Conservation (phyloP, 225 moss, liverwort and hornwort genomes). For the Ulota crispa region DNA sequence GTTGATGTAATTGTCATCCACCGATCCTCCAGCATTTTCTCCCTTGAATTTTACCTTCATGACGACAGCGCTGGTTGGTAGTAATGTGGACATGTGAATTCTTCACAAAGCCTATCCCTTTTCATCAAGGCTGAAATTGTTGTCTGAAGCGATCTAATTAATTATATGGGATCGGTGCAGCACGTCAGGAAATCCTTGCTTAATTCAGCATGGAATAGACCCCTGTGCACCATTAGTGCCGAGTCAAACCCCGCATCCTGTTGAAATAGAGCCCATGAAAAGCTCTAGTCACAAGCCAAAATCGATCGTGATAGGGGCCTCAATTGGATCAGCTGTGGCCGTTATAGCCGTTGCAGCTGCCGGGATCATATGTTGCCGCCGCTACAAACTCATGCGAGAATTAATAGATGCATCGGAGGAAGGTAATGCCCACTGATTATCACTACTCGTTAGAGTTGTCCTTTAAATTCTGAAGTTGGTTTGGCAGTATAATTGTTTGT, state of each 20-base stretch:
- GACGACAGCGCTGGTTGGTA: background rate
- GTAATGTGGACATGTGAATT: background rate
- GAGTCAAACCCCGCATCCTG: slow-evolving; percentile 12
- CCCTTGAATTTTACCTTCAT: slow-evolving; percentile 9
- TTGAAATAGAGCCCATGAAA: background rate
- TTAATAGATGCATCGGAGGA: slow-evolving; percentile 52
- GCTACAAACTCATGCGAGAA: slow-evolving; percentile 38
- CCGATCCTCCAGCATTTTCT: slow-evolving; percentile 10
- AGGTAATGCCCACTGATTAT: slow-evolving; percentile 22
- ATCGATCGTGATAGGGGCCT: slow-evolving; percentile 30
- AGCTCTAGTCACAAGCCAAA: slow-evolving; percentile 24
- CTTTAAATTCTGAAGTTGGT: background rate
- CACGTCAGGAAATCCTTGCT: slow-evolving; percentile 59
- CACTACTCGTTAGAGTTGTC: background rate
- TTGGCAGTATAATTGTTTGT: background rate
- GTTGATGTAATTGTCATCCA: slow-evolving; percentile 39
- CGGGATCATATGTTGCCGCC: slow-evolving; percentile 34
- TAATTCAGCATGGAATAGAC: slow-evolving; percentile 25
- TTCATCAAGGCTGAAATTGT: background rate
- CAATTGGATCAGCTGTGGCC: slow-evolving; percentile 32
- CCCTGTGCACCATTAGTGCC: slow-evolving; percentile 31
- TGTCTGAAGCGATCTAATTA: background rate
- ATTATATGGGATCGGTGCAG: slow-evolving; percentile 36
- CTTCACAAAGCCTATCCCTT: background rate
- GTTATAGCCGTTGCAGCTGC: slow-evolving; percentile 25